A percentile compares a stretch with the other conserved stretches of the same genome.
phyloP scores from a whole-genome alignment of 2,329 filamentous ascomycete species.

The Xylaria sp. region DNA sequence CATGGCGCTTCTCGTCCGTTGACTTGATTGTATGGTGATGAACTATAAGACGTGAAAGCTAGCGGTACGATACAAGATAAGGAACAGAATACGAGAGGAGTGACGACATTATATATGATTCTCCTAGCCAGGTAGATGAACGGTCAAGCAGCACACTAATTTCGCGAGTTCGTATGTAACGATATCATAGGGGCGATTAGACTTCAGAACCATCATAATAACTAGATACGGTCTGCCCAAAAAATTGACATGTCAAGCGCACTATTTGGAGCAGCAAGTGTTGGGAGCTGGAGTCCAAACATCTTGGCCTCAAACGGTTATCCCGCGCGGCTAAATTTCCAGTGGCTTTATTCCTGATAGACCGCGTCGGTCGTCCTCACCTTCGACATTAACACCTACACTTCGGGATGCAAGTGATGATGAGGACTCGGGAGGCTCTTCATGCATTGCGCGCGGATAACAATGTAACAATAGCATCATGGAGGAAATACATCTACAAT shows the following conservation, averaged over 20 bases:
- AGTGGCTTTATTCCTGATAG: background rate
- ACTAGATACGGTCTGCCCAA: background rate
- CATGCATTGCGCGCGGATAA: background rate
- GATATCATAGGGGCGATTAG: background rate
- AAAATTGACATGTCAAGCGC: background rate
- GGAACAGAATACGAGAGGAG: background rate
- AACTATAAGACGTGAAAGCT: background rate
- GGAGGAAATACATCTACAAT: background rate
- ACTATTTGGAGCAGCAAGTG: background rate
- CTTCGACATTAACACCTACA: background rate
- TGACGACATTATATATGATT: background rate
- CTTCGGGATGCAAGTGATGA: background rate
- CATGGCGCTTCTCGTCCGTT: background rate
- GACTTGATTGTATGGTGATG: background rate
- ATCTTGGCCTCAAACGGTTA: background rate
- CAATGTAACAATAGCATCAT: background rate
- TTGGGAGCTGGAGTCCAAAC: background rate
- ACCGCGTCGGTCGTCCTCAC: background rate
- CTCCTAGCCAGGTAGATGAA: background rate
- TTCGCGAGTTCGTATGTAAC: background rate
- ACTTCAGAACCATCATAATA: background rate
- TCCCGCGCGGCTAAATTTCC: constrained; percentile 2
- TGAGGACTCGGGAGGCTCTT: background rate
- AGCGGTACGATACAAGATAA: background rate
- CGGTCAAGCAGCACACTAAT: background rate